Evolutionary conservation across 192 early-diverging fungal species (phyloP), one percentile per base, ranked within the genome.

Genomic region (Pilobolus umbonatus): DNA sequence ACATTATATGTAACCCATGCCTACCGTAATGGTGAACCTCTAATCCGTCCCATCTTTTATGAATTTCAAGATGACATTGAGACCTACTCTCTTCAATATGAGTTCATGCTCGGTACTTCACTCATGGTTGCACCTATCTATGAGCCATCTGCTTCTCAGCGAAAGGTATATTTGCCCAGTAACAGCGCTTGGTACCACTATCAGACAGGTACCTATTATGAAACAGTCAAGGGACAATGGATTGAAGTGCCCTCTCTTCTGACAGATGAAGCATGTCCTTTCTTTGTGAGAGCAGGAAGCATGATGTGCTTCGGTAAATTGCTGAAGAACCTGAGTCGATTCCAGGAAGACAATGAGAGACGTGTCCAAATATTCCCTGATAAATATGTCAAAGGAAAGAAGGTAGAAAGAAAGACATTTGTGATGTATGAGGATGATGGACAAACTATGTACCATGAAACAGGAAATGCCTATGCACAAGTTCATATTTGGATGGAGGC

Each of bases 31-130:
- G 72, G 72, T 28, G 29, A 49, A 15, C 83, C 83, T 10, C 46
- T 82, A 10, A 66, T 81, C 24, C 74, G 83, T 24, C 83, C 83
- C 0, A 46, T 75, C 6, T 61, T 84, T 39, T 81, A 72, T 25
- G 62, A 84, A 59, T 82, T 78, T 36, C 77, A 71, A 34, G 39
- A 72, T 29, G 83, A 85, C 50, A 50, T 46, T 5, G 17, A 50
- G 1, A 65, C 66, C 1, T 67, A 75, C 32, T 48, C 39, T 3
- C 45, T 65, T 24, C 52, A 64, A 4, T 84, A 79, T 57, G 79
- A 84, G 36, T 85, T 72, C 55, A 72, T 85, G 65, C 58, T 85
- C 39, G 83, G 83, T 11, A 43, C 64, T 5, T 15, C 26, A n/a
- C 47, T 85, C 3, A 57, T 85, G 1, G 60, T 85, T 2, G 80